Evolutionary conservation across 306 rosid species (phyloP).

Genomic region (Cicer pinnatifidum): DNA sequence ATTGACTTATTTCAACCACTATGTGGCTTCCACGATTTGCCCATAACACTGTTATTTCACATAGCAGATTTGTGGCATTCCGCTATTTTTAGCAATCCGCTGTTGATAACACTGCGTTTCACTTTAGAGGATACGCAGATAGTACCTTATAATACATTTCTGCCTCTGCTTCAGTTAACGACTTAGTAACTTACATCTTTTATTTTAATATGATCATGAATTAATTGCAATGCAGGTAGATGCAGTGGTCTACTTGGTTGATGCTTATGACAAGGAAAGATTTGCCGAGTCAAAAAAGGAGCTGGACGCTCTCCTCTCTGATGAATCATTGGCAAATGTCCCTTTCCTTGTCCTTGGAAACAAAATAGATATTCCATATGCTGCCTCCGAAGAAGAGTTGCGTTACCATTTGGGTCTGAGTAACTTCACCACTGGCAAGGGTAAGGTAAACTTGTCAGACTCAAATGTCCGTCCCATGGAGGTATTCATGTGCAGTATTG

Average conservation of each 20-base stretch:
- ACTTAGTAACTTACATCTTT: background rate
- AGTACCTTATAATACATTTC: conserved; percentile 40
- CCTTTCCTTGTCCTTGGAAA: conserved; percentile 87
- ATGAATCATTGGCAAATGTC: conserved; percentile 71
- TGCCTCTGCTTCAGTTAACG: conserved; percentile 4
- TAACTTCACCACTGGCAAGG: conserved; percentile 93
- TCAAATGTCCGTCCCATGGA: conserved; percentile 80
- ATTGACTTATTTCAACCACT: too few relatives aligned
- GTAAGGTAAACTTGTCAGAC: conserved; percentile 73
- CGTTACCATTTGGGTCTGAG: conserved; percentile 72
- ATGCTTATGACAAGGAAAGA: conserved; percentile 82
- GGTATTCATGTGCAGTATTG: conserved; percentile 95
- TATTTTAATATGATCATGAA: conserved; percentile 1
- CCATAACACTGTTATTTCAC: too few relatives aligned
- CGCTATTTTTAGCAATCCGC: too few relatives aligned
- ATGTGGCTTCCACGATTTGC: too few relatives aligned
- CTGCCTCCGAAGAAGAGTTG: conserved; percentile 86
- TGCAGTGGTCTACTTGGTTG: conserved; percentile 84
- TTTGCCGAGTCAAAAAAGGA: conserved; percentile 81
- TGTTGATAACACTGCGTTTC: too few relatives aligned
- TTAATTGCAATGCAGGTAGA: conserved; percentile 60
- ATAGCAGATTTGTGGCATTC: too few relatives aligned
- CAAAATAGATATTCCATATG: conserved; percentile 82
- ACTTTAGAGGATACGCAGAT: conserved; percentile 47
- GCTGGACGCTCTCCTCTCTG: conserved; percentile 83